Evolutionary conservation across 2,329 filamentous ascomycete genomes (phyloP).

Genomic region (Sporothrix curviconia): DNA sequence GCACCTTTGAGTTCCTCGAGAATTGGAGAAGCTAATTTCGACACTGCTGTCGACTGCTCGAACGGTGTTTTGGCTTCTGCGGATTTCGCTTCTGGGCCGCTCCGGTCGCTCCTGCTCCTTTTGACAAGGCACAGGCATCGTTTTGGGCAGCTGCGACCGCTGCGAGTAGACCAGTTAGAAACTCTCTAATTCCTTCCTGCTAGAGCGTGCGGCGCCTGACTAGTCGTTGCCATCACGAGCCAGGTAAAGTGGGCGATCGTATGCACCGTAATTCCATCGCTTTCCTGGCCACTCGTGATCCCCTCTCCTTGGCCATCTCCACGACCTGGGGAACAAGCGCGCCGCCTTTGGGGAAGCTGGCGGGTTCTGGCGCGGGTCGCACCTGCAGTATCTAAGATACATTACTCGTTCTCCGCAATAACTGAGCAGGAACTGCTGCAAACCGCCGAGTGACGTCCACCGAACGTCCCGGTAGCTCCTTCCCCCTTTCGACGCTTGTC

Average conservation of each 20-base stretch:
- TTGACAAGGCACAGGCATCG: neutral
- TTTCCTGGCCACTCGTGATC: neutral
- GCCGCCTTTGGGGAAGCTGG: no score
- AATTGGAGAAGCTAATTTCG: constrained; percentile 8
- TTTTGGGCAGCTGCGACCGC: neutral
- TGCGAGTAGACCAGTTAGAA: neutral
- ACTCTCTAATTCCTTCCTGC: no score
- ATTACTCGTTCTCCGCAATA: no score
- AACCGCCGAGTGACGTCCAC: constrained; percentile 11
- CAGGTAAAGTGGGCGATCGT: constrained; percentile 1
- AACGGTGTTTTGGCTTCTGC: neutral
- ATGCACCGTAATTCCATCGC: no score
- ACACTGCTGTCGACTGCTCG: neutral
- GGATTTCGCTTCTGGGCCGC: neutral
- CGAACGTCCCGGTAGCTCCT: constrained; percentile 5
- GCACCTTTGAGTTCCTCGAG: constrained; percentile 7
- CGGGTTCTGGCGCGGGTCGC: no score
- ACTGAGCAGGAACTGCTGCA: no score
- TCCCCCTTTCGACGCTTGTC: neutral
- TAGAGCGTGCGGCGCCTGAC: neutral
- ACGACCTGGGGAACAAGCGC: neutral
- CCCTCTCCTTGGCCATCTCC: no score
- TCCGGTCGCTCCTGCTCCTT: neutral
- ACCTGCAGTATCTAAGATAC: no score
- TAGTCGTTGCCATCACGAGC: constrained; percentile 2